Evolutionary conservation across 768 basidiomycete genomes (phyloP), one percentile per base, ranked within the genome.

Genomic region (Boletus rubropictus): DNA sequence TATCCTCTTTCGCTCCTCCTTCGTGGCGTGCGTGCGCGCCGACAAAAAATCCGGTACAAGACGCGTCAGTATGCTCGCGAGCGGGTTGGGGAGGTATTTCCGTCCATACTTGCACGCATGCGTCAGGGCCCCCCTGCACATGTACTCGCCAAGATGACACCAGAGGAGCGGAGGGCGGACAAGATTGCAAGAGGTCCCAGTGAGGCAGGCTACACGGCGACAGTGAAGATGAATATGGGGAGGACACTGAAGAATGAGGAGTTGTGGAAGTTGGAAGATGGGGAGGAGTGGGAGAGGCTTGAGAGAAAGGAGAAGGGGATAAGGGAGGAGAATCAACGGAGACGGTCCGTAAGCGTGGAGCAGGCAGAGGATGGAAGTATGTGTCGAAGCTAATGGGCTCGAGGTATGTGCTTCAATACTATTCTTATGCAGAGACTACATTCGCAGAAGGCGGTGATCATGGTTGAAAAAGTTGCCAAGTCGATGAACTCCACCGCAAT

Each of bases 181-280:
- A 67, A 64, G 50, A 64, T 84, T 5, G 70, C 72, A 42, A 60
- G 72, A 28, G 64, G 79, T 31, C 70, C 78, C 2, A 75, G 82
- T 44, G 80, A 83, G 61, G 84, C 77, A 0, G 89, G 89, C 12
- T 89, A 87, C 61, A 75, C 81, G 2, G 87, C 77, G n/a, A 56
- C 65, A 58, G 70, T 82, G 41, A 91, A 89, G 69, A 67, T 67
- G 48, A 65, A 58, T 48, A 60, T 78, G 49, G 81, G 85, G 3
- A 73, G 72, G 44, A 79, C 71, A 60, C 52, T 84, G 53, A 60
- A 58, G 32, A 58, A 69, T 34, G 53, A 58, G 2, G 59, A 67
- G 15, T 49, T 51, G 33, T 71, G 68, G 70, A 65, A 50, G 54
- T 57, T 50, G 10, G 74, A 73, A 38, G 48, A 53, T 17, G 72